Evolutionary conservation across 1,284 basidiomycete genomes (phyloP).

Genomic region (Cryptococcus deneoformans): DNA sequence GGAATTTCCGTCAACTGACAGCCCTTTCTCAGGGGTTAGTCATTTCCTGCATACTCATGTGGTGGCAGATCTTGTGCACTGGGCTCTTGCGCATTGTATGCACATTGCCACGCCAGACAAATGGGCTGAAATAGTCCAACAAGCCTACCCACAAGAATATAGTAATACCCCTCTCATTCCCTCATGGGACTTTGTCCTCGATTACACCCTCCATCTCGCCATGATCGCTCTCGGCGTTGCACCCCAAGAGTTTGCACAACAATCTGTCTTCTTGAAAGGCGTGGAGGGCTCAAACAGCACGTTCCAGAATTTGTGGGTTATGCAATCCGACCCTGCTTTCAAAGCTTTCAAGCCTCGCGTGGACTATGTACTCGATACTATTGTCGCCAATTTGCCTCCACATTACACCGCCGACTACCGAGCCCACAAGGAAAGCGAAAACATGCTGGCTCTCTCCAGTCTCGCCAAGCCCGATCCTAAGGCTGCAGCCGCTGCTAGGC

Average conservation of each 20-base stretch:
- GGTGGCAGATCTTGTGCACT: conserved; percentile 35
- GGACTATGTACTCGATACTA: conserved; percentile 67
- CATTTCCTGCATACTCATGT: conserved; percentile 35
- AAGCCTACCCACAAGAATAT: conserved; percentile 5
- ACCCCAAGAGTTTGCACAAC: conserved; percentile 60
- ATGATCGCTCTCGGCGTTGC: conserved; percentile 78
- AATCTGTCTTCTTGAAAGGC: conserved; percentile 54
- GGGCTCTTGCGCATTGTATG: conserved; percentile 35
- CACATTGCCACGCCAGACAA: conserved; percentile 26
- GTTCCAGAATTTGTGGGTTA: conserved; percentile 60
- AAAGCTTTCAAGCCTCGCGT: conserved; percentile 66
- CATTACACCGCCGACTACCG: conserved; percentile 54
- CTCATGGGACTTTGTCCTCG: conserved; percentile 61
- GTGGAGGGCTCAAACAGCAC: conserved; percentile 50
- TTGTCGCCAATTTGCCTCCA: conserved; percentile 55
- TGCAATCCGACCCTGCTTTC: conserved; percentile 72
- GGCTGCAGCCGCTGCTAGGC: conserved; percentile 52
- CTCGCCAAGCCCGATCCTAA: conserved; percentile 28
- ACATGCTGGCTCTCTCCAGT: conserved; percentile 46
- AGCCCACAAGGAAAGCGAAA: conserved; percentile 45
- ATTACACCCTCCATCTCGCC: conserved; percentile 78
- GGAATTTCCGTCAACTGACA: conserved; percentile 51
- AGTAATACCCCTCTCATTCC: conserved; percentile 25
- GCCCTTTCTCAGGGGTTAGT: conserved; percentile 34
- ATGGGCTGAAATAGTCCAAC: conserved; percentile 21